Percentiles rank a stretch among this genome's conserved stretches.
Evolutionary conservation across 2,329 filamentous ascomycete species (phyloP).

Genomic region (Nemania sp.): DNA sequence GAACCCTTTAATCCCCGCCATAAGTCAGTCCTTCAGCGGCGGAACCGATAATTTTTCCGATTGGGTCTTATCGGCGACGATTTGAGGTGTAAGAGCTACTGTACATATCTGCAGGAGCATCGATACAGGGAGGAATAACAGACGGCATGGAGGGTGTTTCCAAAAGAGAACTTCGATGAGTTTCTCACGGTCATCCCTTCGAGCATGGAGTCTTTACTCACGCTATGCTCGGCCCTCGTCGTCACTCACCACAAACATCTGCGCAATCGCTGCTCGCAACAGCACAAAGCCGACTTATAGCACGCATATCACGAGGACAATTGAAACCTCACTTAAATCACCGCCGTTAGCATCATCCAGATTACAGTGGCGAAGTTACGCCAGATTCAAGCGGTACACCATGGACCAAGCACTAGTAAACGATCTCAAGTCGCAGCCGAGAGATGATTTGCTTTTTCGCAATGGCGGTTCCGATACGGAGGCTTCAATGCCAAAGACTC

Average conservation of each 20-base stretch:
- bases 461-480: conserved; percentile 46
- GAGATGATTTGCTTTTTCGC: conserved; percentile 35
- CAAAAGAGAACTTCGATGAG: conserved; percentile 45
- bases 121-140: conserved; percentile 7
- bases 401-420: conserved; percentile 45
- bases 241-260: conserved; percentile 21
- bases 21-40: neutral
- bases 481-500: conserved; percentile 44
- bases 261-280: conserved; percentile 8
- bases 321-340: conserved; percentile 7
- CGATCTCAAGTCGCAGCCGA: conserved; percentile 35
- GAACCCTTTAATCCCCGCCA: neutral
- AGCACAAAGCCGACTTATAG: conserved; percentile 22
- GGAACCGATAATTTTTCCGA: conserved; percentile 21
- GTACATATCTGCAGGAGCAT: conserved; percentile 2
- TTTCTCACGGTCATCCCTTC: conserved; percentile 41
- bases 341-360: neutral
- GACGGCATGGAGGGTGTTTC: conserved; percentile 31
- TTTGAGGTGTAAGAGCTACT: neutral
- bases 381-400: conserved; percentile 38
- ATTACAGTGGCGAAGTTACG: conserved; percentile 28
- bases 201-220: conserved; percentile 48
- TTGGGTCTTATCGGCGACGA: neutral
- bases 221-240: conserved; percentile 43
- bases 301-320: neutral